Evolutionary conservation across 177 flowering plant genomes (phyloP), one percentile per base, ranked within the genome.

Genomic region (Telopea speciosissima): DNA sequence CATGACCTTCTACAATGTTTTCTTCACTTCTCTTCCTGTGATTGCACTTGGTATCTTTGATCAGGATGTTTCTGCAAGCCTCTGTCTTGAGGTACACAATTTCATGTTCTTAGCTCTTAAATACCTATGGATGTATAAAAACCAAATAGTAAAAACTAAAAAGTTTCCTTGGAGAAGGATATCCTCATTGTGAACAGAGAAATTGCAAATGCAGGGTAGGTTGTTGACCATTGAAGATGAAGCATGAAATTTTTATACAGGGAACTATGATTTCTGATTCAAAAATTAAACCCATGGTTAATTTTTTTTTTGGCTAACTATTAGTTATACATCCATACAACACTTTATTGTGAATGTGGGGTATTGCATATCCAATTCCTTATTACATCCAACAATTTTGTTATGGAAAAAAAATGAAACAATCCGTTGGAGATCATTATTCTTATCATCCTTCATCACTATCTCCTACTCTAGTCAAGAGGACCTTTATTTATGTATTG

Each of bases 21-120:
- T 75, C 74, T 75, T 75, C 78, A 67, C 78, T 31, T 75, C 74
- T 3, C 70, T 75, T 61, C 78, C 78, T 54, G 78, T 71, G 28
- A 62, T 75, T 19, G 78, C 78, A 54, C 68, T 75, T 42, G 78
- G 78, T 13, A 64, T 75, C 24, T 71, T 71, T 31, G 78, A 75
- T 25, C 78, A 75, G 62, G 78, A 71, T 63, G 78, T 76, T 44
- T 44, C 78, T 54, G 78, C 78, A 33, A 58, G 72, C 33, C 62
- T 72, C 44, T 76, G 78, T 36, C 75, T 76, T 21, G 54, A 76
- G 78, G 78, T 76, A 63, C 1, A 24, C 61, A 58, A 58, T 58
- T 12, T 49, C 19, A 49, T 12, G 54, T 49, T 6, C 19, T 49
- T 16, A 49, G 54, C 19, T 49, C 19, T 49, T 49, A 12, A 1